These are phyloP conservation scores for Periconia sp. DNA, from an alignment of 2,329 filamentous ascomycete species.

Conservation along the genomic window DNA sequence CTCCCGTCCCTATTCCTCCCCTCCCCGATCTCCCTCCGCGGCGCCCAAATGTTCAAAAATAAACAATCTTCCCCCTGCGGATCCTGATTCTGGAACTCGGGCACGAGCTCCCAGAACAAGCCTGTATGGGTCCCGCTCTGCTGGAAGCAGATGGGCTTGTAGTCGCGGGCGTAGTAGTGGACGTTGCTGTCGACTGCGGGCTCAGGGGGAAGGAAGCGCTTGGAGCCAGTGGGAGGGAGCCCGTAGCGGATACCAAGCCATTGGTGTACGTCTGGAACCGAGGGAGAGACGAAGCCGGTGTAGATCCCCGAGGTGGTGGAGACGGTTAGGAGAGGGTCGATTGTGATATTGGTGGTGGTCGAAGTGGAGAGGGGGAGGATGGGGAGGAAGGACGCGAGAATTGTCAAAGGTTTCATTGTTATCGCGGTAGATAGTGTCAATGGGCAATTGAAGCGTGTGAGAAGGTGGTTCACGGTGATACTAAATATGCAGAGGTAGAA, in stretches of 20 bases:
- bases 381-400: background rate
- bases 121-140: constrained; percentile 9
- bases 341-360: background rate
- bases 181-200: background rate
- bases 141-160: background rate
- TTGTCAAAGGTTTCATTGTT: background rate
- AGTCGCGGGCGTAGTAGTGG: background rate
- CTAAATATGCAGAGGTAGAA: too few relatives aligned
- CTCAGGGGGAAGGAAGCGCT: constrained; percentile 27
- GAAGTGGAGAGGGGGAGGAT: background rate
- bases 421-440: too few relatives aligned
- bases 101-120: constrained; percentile 15
- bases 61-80: constrained; percentile 47
- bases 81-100: constrained; percentile 9
- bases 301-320: constrained; percentile 13
- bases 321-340: constrained; percentile 4
- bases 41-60: constrained; percentile 49
- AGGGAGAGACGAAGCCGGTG: constrained; percentile 30
- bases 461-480: too few relatives aligned
- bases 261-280: constrained; percentile 31
- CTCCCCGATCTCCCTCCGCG: constrained; percentile 18
- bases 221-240: constrained; percentile 23
- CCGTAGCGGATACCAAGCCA: constrained; percentile 35
- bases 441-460: too few relatives aligned
- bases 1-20: background rate